phyloP scores from a whole-genome alignment of 257 asterid species.

The Salvia splendens region DNA sequence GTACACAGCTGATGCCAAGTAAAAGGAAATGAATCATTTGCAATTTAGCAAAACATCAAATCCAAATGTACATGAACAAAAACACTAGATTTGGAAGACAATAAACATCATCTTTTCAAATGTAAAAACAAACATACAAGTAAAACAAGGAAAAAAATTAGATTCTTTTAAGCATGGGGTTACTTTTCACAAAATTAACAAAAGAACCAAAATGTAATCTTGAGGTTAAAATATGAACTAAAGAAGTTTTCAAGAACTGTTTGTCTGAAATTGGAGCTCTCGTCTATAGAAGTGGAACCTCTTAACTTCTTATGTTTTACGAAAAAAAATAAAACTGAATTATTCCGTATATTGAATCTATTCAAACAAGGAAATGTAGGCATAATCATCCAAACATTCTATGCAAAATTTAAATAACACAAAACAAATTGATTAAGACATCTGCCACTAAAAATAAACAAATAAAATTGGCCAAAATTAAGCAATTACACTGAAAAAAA shows the following conservation, averaged over 20 bases:
- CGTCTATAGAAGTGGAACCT: background rate
- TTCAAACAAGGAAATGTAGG: no score
- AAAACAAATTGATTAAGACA: no score
- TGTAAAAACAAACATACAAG: background rate
- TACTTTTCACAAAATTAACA: background rate
- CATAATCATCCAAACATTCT: no score
- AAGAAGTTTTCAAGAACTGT: background rate
- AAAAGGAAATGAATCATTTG: background rate
- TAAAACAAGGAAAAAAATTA: background rate
- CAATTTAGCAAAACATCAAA: conserved; percentile 4
- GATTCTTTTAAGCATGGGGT: conserved; percentile 11
- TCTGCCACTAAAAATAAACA: no score
- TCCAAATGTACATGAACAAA: background rate
- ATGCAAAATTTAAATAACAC: no score
- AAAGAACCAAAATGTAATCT: no score
- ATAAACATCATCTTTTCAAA: background rate
- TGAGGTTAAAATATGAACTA: no score
- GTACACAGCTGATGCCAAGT: conserved; percentile 60
- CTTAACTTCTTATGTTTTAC: background rate
- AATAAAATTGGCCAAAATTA: no score
- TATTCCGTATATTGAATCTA: no score
- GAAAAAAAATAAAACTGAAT: no score
- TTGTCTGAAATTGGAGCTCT: background rate
- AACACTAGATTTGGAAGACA: background rate
- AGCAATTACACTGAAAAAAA: no score